Evolutionary conservation across 768 basidiomycete genomes (phyloP).

Genomic region (Crepidotus variabilis): DNA sequence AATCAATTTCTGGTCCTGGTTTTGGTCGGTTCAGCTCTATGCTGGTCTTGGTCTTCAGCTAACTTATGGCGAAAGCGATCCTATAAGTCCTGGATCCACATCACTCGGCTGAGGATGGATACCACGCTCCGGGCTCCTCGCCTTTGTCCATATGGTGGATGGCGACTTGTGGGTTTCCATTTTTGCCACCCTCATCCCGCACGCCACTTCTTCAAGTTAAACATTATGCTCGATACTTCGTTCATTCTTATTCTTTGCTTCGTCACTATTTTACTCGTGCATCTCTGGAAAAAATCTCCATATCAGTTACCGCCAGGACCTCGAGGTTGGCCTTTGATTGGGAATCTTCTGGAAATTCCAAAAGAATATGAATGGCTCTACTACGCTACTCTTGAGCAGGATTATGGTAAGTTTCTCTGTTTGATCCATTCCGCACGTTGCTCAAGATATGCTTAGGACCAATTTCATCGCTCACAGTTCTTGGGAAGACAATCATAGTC

Average conservation of each 20-base stretch:
- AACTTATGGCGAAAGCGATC: no score
- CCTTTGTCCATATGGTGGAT: no score
- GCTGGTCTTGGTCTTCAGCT: no score
- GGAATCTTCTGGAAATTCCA: neutral
- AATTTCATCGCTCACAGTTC: slow-evolving; percentile 22
- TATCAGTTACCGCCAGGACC: neutral
- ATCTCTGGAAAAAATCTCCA: neutral
- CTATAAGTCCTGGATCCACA: no score
- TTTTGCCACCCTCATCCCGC: neutral
- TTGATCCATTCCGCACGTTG: neutral
- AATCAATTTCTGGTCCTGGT: neutral
- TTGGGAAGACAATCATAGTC: slow-evolving; percentile 22
- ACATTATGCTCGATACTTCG: neutral
- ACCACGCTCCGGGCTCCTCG: no score
- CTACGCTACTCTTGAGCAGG: neutral
- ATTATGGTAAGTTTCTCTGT: neutral
- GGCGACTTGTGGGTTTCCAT: no score
- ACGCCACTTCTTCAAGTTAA: neutral
- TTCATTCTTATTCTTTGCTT: neutral
- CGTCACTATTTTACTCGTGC: neutral
- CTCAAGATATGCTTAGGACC: neutral
- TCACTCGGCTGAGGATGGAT: no score
- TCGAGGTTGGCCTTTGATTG: neutral
- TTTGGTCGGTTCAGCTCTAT: neutral
- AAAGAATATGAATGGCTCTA: neutral